phyloP scores from a whole-genome alignment of 2,329 filamentous ascomycete species.

The Talaromyces sp. region DNA sequence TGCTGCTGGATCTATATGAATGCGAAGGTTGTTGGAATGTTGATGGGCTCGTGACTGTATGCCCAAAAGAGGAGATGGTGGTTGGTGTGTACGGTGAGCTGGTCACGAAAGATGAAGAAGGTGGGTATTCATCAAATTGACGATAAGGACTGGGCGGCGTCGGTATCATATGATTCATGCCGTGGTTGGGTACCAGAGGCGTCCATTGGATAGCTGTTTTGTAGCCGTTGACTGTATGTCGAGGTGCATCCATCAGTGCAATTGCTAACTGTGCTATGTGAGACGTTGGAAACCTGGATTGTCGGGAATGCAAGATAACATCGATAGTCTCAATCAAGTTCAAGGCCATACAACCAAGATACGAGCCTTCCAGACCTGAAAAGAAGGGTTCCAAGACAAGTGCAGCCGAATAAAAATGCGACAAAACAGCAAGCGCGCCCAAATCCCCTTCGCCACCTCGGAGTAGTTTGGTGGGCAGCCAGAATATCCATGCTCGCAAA shows the following conservation, averaged over 20 bases:
- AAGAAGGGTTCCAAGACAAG: constrained; percentile 87
- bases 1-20: constrained; percentile 33
- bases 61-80: constrained; percentile 38
- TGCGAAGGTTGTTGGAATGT: constrained; percentile 35
- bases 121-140: constrained; percentile 28
- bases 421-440: constrained; percentile 75
- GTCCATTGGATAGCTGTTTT: constrained; percentile 66
- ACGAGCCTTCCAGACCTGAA: constrained; percentile 83
- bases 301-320: constrained; percentile 67
- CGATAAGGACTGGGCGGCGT: constrained; percentile 35
- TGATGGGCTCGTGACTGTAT: constrained; percentile 25
- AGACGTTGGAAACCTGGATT: constrained; percentile 55
- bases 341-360: constrained; percentile 77
- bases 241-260: constrained; percentile 68
- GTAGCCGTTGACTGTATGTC: constrained; percentile 66
- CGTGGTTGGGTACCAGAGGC: constrained; percentile 22
- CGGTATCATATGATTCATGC: constrained; percentile 36
- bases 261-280: constrained; percentile 60
- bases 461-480: constrained; percentile 82
- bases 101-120: constrained; percentile 36
- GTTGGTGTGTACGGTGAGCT: constrained; percentile 41
- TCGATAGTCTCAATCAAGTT: constrained; percentile 83
- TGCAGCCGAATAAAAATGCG: constrained; percentile 87
- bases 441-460: constrained; percentile 72
- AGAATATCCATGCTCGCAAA: constrained; percentile 89